Conservation (phyloP, 225 moss, liverwort and hornwort species). For the Takakia lepidozioides region DNA sequence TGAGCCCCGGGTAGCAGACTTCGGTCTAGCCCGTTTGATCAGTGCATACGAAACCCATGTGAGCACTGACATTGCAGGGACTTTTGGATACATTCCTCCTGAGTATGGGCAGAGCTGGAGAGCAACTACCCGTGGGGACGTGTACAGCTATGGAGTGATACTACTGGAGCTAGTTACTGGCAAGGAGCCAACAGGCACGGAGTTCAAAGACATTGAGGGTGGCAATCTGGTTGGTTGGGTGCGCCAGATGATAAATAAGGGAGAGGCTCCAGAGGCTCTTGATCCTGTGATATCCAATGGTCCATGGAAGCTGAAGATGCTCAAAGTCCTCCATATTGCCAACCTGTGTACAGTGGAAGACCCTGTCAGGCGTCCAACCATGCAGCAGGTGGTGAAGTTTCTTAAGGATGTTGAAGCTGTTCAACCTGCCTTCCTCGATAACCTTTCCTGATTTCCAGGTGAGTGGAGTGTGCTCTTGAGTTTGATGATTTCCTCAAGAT, state of each 20-base stretch:
- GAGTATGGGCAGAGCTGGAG: conserved; percentile 55
- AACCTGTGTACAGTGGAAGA: conserved; percentile 45
- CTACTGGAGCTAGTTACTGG: conserved; percentile 46
- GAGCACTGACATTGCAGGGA: conserved; percentile 46
- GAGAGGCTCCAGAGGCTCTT: conserved; percentile 17
- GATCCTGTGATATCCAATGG: conserved; percentile 38
- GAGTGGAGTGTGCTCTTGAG: no score
- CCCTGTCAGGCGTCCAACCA: conserved; percentile 40
- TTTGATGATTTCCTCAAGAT: no score
- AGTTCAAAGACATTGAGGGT: conserved; percentile 37
- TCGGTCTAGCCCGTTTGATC: conserved; percentile 50
- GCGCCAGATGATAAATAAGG: conserved; percentile 27
- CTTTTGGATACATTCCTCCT: conserved; percentile 47
- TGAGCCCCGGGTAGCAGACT: conserved; percentile 80
- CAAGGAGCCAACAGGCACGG: conserved; percentile 43
- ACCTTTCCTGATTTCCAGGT: no score
- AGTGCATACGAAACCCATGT: conserved; percentile 54
- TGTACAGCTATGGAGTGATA: conserved; percentile 62
- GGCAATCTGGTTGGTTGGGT: conserved; percentile 51
- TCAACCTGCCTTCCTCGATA: no score
- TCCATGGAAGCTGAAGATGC: conserved; percentile 40
- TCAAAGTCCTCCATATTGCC: conserved; percentile 34
- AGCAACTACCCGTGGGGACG: conserved; percentile 52
- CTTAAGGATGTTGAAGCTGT: conserved; percentile 37
- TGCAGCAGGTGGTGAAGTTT: conserved; percentile 53